Evolutionary conservation across 176 grass and related monocot genomes (phyloP), one percentile per base, ranked within the genome.

Genomic region (Oryza meridionalis): DNA sequence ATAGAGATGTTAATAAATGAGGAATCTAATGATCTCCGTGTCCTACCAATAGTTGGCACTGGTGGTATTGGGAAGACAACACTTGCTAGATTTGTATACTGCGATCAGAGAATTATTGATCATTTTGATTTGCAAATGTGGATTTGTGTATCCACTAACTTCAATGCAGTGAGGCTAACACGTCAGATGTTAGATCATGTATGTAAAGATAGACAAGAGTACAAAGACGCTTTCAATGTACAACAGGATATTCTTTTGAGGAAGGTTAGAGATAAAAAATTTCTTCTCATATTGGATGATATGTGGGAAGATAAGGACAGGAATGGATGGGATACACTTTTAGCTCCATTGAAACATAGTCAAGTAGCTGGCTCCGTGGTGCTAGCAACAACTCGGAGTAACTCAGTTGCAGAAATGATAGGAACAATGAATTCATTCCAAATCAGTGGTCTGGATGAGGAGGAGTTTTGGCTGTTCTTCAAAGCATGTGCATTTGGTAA

Each of bases 61-160:
- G 88, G 88, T 11, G 88, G 88, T 44, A 49, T 90, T 71, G 88
- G 88, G 72, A 86, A 90, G 69, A 90, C 88, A 4, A 82, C 83
- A 0, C 82, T 90, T 33, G 70, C 40, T 27, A 77, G 64, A 77
- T 75, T 22, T 77, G 70, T 86, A 32, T 90, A 71, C 15, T 2
- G 5, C 32, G 75, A 73, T 55, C 2, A 65, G 24, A 82, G 78
- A 86, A 32, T 82, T 77, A 68, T 1, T n/a, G 17, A 67, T 26
- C 70, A 80, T 38, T 90, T 82, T 38, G 78, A 90, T 38, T 11
- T 90, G 51, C 64, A 9, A 58, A 90, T 90, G 0, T 90, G 88
- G 88, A 4, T 90, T 16, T 82, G 78, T 70, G 77, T 90, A 11
- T 80, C 77, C 31, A 66, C 68, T 0, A 9, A 80, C 9, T 86